Base-by-base conservation (phyloP, 345 rosid species). In the Lepidium aucheri region DNA sequence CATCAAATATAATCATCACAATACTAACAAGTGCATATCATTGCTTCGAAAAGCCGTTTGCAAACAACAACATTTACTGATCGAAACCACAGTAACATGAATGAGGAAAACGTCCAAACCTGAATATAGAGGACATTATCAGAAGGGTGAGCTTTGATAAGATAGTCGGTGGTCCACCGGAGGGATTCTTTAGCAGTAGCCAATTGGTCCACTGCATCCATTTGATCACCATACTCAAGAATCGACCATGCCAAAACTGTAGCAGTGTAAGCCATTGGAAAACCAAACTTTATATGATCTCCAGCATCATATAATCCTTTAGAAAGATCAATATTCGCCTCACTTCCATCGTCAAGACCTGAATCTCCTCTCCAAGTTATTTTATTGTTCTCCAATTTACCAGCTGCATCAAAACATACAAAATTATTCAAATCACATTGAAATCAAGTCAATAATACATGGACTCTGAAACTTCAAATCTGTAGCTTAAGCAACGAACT, bases 281-380 rank as follows among this genome's bases (percentile, higher is more conserved):
- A 87, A 40, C 95, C 96, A 75, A 95, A 95, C 75, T 95, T 95
- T 42, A 95, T 86, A 52, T 84, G 87, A 75, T 95, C 99, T 17
- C 99, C 99, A 4, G 99, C 99, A 74, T 94, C 99, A 12, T 83
- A 94, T 85, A 94, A 70, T 33, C 99, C 99, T 72, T 89, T 80
- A 0, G 96, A 85, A 8, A 95, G 88, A 80, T 89, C 96, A 45
- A 85, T 22, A 7, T 66, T 34, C 1, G 78, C 91, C 3, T 67
- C 79, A 24, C 80, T 94, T 51, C 99, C 99, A 74, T 94, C 99
- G 3, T 78, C 60, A 3, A 87, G 78, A 36, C 78, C 95, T 13
- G 97, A 91, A 81, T 95, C 79, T 58, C 99, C 99, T 82, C 99
- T 85, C 99, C 99, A 94, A 0, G 82, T 4, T 76, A 91, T 82